These are phyloP conservation scores for Sporobolomyces roseus DNA, from an alignment of 768 basidiomycete species.

Conservation along the genomic window DNA sequence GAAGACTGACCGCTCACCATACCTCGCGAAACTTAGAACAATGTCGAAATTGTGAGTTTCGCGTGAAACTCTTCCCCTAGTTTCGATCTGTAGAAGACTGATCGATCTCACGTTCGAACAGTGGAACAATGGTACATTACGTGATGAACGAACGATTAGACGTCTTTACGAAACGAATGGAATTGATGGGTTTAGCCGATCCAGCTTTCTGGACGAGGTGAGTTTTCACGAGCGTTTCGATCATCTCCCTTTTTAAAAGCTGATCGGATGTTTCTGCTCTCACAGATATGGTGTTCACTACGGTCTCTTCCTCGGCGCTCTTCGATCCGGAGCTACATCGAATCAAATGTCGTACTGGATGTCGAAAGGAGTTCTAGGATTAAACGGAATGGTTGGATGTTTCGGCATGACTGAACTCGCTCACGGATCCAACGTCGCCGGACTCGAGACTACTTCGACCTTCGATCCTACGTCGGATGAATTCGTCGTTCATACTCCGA, in stretches of 20 bases:
- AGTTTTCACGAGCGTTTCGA: neutral
- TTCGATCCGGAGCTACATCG: constrained; percentile 50
- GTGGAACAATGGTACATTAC: constrained; percentile 49
- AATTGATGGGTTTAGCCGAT: constrained; percentile 51
- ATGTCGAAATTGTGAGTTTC: constrained; percentile 51
- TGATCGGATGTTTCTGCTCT: neutral
- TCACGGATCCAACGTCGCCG: constrained; percentile 52
- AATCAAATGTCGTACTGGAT: constrained; percentile 53
- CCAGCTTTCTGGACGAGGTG: constrained; percentile 52
- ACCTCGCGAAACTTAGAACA: constrained; percentile 47
- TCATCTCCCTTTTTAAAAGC: neutral
- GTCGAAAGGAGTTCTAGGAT: constrained; percentile 50
- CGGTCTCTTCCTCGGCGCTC: constrained; percentile 49
- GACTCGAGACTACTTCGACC: constrained; percentile 53
- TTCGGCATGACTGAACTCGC: constrained; percentile 46
- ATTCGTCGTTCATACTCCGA: constrained; percentile 53
- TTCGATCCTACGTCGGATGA: constrained; percentile 51
- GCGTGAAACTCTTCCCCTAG: neutral
- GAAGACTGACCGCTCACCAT: neutral
- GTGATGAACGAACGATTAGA: constrained; percentile 51
- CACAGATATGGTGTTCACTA: constrained; percentile 37
- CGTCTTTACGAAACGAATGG: constrained; percentile 51
- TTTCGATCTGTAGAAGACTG: neutral
- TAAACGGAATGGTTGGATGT: constrained; percentile 53
- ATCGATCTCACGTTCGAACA: too few species aligned